Base-by-base conservation (phyloP, 2,329 filamentous ascomycete genomes). In the Penicillium sp. region DNA sequence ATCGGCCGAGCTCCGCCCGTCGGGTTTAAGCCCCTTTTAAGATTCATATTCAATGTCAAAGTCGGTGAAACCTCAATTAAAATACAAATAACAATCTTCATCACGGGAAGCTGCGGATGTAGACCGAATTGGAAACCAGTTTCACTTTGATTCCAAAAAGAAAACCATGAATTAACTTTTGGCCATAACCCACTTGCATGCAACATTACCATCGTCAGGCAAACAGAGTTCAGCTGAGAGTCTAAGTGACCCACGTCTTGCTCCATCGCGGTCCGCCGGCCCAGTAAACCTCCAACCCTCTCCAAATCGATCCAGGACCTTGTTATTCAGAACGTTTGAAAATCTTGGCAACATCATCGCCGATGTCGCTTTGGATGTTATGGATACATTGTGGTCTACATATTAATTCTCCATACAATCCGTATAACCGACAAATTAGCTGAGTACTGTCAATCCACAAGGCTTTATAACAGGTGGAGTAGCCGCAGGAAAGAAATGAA, bases 221-320 rank as follows among this genome's bases (percentile, higher is more conserved):
- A 31, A 33, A 33, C 31, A 33, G 14, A 33, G 31, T 33, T 56
- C 54, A 16, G 23, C 44, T 21, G 43, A 31, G 50, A 60, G 53
- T 56, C 58, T 61, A 31, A 44, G 31, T 16, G 55, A 58, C 55
- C 58, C 55, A 57, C 55, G 43, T 43, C 31, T 29, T 33, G 25
- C 37, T 35, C 8, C 48, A 52, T 35, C 45, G 55, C 52, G 58
- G 55, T 61, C 58, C 55, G 58, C 45, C 37, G 45, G 44, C 16
- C 31, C 33, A 37, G 16, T 10, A 25, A 46, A 50, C 16, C 48
- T 33, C 25, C 27, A 50, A 46, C 25, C 23, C 44, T 29, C 25
- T 25, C 29, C 48, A 29, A 26, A 19, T 16, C 23, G 29, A 31
- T 16, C 21, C 48, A 26, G 25, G 23, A 39, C 42, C 48, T 42